Conservation (phyloP, 1,284 basidiomycete species). For the Stygiomarasmius scandens region DNA sequence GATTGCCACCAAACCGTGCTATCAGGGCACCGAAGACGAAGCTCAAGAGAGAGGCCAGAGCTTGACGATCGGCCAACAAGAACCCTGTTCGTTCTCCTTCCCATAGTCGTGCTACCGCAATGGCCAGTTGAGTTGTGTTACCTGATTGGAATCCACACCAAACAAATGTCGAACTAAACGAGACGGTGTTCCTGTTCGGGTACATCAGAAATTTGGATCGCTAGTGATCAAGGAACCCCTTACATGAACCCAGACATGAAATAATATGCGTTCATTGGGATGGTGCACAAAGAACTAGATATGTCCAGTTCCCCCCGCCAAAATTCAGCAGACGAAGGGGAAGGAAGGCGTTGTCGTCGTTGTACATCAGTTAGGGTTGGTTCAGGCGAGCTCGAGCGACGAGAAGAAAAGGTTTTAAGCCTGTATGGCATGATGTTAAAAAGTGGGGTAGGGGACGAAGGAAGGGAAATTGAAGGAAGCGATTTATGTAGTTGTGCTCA, state of each 20-base stretch:
- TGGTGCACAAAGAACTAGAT: neutral
- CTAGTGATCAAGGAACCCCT: neutral
- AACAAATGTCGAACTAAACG: neutral
- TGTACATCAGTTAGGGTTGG: no score
- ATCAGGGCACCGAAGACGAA: constrained; percentile 76
- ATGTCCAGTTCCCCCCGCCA: neutral
- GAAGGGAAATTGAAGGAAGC: no score
- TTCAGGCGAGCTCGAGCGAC: no score
- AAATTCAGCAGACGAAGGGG: no score
- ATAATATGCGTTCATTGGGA: constrained; percentile 4
- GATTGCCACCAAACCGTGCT: constrained; percentile 71
- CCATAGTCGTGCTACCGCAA: constrained; percentile 69
- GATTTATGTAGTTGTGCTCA: no score
- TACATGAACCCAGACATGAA: constrained; percentile 4
- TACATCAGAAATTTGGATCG: neutral
- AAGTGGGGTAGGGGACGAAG: no score
- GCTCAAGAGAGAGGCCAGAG: constrained; percentile 72
- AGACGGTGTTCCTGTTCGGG: neutral
- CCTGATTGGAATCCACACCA: constrained; percentile 6
- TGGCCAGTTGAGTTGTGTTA: constrained; percentile 39
- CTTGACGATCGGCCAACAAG: constrained; percentile 80
- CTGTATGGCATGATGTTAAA: no score
- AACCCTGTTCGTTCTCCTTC: constrained; percentile 62
- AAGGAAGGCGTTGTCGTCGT: no score
- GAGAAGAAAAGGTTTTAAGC: no score